These are phyloP conservation scores for Fusarium sp. DNA, from an alignment of 2,329 filamentous ascomycete genomes.

Conservation along the genomic window DNA sequence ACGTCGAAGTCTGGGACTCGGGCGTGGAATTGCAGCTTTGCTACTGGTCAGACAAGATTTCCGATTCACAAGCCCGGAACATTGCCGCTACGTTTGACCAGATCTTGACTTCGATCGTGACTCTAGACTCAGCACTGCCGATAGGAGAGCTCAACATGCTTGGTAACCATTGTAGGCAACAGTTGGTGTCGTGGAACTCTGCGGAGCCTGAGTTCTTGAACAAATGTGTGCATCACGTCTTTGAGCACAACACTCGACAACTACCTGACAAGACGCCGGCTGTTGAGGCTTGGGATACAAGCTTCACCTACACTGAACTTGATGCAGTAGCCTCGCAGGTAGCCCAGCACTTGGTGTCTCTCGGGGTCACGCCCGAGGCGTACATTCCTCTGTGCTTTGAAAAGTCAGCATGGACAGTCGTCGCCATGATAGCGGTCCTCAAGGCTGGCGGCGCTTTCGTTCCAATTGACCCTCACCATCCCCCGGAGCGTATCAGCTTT, in stretches of 20 bases:
- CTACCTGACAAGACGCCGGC: conserved; percentile 47
- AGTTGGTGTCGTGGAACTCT: conserved; percentile 43
- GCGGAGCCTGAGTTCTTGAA: conserved; percentile 16
- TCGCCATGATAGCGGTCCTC: conserved; percentile 49
- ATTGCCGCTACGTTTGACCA: conserved; percentile 35
- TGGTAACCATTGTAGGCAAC: conserved; percentile 13
- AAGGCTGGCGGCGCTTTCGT: conserved; percentile 48
- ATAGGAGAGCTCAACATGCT: conserved; percentile 34
- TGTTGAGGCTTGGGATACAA: conserved; percentile 57
- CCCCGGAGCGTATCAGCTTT: conserved; percentile 40
- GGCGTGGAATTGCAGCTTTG: conserved; percentile 30
- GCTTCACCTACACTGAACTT: conserved; percentile 50
- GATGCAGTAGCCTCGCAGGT: conserved; percentile 22
- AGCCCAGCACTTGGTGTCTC: conserved; percentile 51
- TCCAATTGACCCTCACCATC: conserved; percentile 51
- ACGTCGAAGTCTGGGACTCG: conserved; percentile 37
- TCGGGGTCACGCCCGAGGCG: conserved; percentile 41
- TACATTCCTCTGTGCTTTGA: conserved; percentile 50
- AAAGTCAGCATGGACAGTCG: conserved; percentile 49
- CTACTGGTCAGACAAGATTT: conserved; percentile 39
- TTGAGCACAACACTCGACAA: conserved; percentile 48
- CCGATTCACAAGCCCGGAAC: conserved; percentile 29
- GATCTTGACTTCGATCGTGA: conserved; percentile 16
- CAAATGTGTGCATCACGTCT: conserved; percentile 53
- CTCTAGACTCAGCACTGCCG: neutral